A percentile compares a stretch with the other conserved stretches of the same genome.
These are phyloP conservation scores for Berkeleyomyces basicola DNA, from an alignment of 2,329 filamentous ascomycete species.

Conservation along the genomic window DNA sequence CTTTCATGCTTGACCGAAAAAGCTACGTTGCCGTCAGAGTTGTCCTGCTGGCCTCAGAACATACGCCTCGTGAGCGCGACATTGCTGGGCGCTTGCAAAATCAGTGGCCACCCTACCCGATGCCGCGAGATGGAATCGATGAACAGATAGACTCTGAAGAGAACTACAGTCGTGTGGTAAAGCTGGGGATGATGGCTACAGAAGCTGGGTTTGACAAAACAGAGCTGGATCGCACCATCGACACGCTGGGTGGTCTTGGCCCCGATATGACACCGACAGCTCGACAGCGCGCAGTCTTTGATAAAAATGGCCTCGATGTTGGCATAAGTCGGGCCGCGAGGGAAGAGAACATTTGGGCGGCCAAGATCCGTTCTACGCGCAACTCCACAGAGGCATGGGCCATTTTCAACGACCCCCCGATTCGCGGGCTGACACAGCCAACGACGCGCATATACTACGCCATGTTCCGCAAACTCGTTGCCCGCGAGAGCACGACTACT, in stretches of 20 bases:
- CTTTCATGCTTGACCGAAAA: slow-evolving; percentile 32
- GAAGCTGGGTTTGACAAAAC: slow-evolving; percentile 37
- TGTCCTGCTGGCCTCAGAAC: slow-evolving; percentile 37
- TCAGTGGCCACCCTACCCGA: slow-evolving; percentile 45
- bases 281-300: slow-evolving; percentile 26
- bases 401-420: slow-evolving; percentile 26
- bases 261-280: slow-evolving; percentile 38
- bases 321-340: neutral
- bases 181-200: slow-evolving; percentile 36
- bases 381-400: slow-evolving; percentile 47
- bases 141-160: slow-evolving; percentile 34
- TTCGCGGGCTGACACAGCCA: slow-evolving; percentile 21
- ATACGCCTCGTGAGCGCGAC: slow-evolving; percentile 33
- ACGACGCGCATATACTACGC: slow-evolving; percentile 34
- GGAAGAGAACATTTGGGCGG: slow-evolving; percentile 30
- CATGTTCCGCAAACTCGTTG: slow-evolving; percentile 42
- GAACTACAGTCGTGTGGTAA: slow-evolving; percentile 35
- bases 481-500: slow-evolving; percentile 17
- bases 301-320: slow-evolving; percentile 9
- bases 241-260: slow-evolving; percentile 35
- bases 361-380: slow-evolving; percentile 39
- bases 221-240: slow-evolving; percentile 30
- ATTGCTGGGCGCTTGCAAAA: slow-evolving; percentile 31
- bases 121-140: slow-evolving; percentile 41
- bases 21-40: slow-evolving; percentile 39